Base-by-base conservation (phyloP, 2,329 filamentous ascomycete genomes). In the Fusarium multiceps region DNA sequence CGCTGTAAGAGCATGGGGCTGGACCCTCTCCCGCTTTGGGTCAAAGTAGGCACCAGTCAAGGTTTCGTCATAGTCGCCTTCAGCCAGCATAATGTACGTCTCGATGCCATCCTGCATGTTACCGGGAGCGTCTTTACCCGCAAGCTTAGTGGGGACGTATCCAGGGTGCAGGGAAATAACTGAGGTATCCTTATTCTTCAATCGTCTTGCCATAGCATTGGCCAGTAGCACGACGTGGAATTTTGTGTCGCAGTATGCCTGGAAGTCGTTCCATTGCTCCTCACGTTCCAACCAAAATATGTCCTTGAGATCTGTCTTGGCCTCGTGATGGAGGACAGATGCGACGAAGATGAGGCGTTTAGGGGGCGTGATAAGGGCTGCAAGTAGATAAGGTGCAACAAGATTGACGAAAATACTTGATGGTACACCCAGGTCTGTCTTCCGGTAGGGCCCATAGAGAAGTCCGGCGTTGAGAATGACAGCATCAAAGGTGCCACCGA, bases 101-200 rank as follows among this genome's bases (percentile, higher is more conserved):
- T 72, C 64, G 20, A 71, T 55, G 10, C 69, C 66, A 50, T 72
- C 71, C 21, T 73, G 63, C 46, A 73, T 54, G 42, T 66, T 74
- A 16, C 56, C 63, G 1, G 63, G 55, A 10, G 63, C 63, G 4
- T 23, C 43, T 18, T 59, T 20, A 4, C 61, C 70, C 2, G 50
- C 62, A 50, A 74, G 53, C 56, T 73, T 74, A 9, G 72, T 74
- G 3, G 71, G 51, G 20, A 74, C 66, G 13, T 60, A 74, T 12
- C 72, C 70, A 28, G 72, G 72, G 34, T 75, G 68, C 50, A 75
- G 47, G 12, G 62, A 27, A n/a, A 55, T 51, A 8, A 74, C 71
- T 4, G 69, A 72, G 4, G 56, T 64, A 42, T 48, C 47, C 41
- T 66, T 55, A 30, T 34, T 16, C 30, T 16, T 34, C 14, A 71